Evolutionary conservation across 352 stramenopile genomes (phyloP).

Genomic region (Phytophthora nicotianae): DNA sequence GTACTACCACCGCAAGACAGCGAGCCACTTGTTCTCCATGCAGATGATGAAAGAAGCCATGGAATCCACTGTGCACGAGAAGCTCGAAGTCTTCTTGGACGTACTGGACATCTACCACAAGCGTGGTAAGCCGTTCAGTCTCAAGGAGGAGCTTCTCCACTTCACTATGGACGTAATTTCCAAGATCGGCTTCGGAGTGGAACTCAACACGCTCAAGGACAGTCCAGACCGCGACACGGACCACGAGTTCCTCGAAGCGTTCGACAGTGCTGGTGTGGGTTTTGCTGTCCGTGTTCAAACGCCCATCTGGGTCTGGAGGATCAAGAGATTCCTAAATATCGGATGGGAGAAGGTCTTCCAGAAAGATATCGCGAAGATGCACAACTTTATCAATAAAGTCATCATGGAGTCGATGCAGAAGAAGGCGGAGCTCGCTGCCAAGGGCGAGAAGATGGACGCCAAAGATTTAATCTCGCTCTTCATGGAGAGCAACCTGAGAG

Average conservation of each 20-base stretch:
- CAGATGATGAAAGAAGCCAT: slow-evolving; percentile 54
- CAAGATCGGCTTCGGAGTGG: slow-evolving; percentile 57
- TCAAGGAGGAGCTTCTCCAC: slow-evolving; percentile 54
- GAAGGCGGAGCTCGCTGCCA: slow-evolving; percentile 55
- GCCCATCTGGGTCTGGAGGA: slow-evolving; percentile 43
- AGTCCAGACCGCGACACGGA: slow-evolving; percentile 39
- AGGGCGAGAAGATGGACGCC: slow-evolving; percentile 34
- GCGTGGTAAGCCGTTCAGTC: slow-evolving; percentile 31
- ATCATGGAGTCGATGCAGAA: slow-evolving; percentile 54
- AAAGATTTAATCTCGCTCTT: slow-evolving; percentile 57
- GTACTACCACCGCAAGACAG: slow-evolving; percentile 73
- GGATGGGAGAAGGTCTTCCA: slow-evolving; percentile 48
- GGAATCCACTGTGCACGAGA: slow-evolving; percentile 40
- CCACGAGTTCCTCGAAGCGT: slow-evolving; percentile 53
- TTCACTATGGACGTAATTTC: slow-evolving; percentile 72
- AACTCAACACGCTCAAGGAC: slow-evolving; percentile 48
- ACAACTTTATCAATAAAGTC: slow-evolving; percentile 53
- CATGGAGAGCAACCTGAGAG: slow-evolving; percentile 41
- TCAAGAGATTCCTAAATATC: slow-evolving; percentile 40
- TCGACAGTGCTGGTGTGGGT: slow-evolving; percentile 40
- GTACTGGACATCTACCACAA: slow-evolving; percentile 26
- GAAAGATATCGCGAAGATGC: slow-evolving; percentile 45
- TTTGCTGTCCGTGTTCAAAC: slow-evolving; percentile 40
- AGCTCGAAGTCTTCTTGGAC: slow-evolving; percentile 36
- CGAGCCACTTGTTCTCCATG: slow-evolving; percentile 86